Evolutionary conservation across 2,329 filamentous ascomycete species (phyloP).

Genomic region (Pseudopithomyces maydicus): DNA sequence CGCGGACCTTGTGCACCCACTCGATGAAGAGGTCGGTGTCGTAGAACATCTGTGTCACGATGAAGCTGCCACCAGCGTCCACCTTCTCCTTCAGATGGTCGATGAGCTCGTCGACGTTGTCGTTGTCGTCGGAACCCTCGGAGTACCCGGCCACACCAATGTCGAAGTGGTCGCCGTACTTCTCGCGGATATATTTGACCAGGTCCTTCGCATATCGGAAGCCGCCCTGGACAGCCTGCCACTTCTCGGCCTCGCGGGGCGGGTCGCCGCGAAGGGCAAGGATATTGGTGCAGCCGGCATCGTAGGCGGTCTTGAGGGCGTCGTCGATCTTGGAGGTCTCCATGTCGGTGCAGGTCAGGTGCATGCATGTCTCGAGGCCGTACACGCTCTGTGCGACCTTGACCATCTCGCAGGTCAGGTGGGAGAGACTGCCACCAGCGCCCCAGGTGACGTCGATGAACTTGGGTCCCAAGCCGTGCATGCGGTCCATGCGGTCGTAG

Average conservation of each 20-base stretch:
- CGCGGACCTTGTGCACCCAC: slow-evolving; percentile 87
- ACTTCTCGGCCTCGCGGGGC: slow-evolving; percentile 89
- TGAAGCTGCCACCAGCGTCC: slow-evolving; percentile 89
- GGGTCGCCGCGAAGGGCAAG: slow-evolving; percentile 91
- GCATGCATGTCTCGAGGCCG: slow-evolving; percentile 98
- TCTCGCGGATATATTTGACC: slow-evolving; percentile 78
- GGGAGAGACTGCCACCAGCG: slow-evolving; percentile 86
- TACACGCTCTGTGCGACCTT: slow-evolving; percentile 93
- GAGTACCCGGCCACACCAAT: slow-evolving; percentile 98
- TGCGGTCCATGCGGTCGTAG: slow-evolving; percentile 99
- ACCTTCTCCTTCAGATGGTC: slow-evolving; percentile 97
- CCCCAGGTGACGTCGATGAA: slow-evolving; percentile 99
- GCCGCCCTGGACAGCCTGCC: slow-evolving; percentile 83
- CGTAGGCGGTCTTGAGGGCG: slow-evolving; percentile 86
- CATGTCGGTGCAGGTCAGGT: slow-evolving; percentile 98
- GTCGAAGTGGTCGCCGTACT: slow-evolving; percentile 89
- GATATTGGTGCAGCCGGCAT: slow-evolving; percentile 96
- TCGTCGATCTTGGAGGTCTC: slow-evolving; percentile 88
- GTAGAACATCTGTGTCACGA: slow-evolving; percentile 99
- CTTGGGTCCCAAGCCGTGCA: slow-evolving; percentile 90
- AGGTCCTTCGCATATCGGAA: slow-evolving; percentile 94
- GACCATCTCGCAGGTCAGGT: slow-evolving; percentile 97
- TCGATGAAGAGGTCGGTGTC: slow-evolving; percentile 92
- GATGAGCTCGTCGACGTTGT: slow-evolving; percentile 81
- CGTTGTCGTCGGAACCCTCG: slow-evolving; percentile 92